A percentile compares a stretch with the other conserved stretches of the same genome.
phyloP scores from a whole-genome alignment of 306 rosid genomes.

The Luffa acutangula region DNA sequence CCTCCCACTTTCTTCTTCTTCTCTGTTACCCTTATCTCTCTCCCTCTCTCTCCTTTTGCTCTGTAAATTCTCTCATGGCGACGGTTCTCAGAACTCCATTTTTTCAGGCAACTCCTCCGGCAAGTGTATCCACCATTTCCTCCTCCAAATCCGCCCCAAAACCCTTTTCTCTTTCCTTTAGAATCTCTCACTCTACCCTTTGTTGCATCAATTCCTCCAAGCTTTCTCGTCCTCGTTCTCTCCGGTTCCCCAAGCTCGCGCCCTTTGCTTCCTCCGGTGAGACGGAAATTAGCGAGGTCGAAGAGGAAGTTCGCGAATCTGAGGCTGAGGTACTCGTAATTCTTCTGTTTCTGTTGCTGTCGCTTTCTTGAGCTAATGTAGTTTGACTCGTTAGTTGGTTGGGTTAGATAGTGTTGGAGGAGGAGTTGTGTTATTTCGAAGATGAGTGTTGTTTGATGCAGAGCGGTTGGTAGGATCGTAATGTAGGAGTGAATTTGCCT shows the following conservation, averaged over 20 bases:
- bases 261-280: constrained; percentile 10
- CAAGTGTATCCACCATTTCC: not conserved
- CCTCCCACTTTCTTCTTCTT: not conserved
- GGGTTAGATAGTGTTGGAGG: not conserved
- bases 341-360: not conserved
- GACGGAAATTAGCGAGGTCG: constrained; percentile 7
- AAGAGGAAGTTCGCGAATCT: constrained; percentile 11
- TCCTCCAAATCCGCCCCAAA: constrained; percentile 1
- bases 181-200: not conserved
- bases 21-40: constrained; percentile 2
- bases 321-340: constrained; percentile 6
- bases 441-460: not conserved
- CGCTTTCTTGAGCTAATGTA: not conserved
- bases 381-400: not conserved
- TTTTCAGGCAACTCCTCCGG: constrained; percentile 11
- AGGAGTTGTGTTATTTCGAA: not conserved
- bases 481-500: not conserved
- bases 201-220: constrained; percentile 1
- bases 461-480: not conserved
- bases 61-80: constrained; percentile 5
- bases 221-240: constrained; percentile 3
- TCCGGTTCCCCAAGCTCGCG: not conserved
- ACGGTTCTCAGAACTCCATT: constrained; percentile 11
- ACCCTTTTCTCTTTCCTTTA: not conserved
- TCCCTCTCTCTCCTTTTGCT: not conserved